Evolutionary conservation across 257 asterid genomes (phyloP).

Genomic region (Craterostigma plantagineum): DNA sequence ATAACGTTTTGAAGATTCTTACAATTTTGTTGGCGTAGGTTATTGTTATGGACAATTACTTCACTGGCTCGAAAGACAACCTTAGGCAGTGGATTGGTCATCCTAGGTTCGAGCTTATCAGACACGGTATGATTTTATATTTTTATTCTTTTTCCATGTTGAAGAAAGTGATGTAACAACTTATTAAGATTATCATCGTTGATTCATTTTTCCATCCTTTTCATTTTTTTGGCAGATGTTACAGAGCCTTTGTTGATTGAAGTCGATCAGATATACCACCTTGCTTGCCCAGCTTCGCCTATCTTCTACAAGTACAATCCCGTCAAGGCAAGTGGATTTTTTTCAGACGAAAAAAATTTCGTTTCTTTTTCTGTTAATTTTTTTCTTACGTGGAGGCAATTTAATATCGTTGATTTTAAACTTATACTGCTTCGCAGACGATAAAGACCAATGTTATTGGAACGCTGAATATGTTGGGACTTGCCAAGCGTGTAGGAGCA

Average conservation of each 20-base stretch:
- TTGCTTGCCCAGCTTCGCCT: slow-evolving; percentile 99
- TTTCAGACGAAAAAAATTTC: background rate
- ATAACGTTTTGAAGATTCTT: too few relatives aligned
- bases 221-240: slow-evolving; percentile 24
- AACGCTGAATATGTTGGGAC: slow-evolving; percentile 60
- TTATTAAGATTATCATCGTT: background rate
- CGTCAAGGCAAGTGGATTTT: slow-evolving; percentile 34
- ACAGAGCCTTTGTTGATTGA: slow-evolving; percentile 43
- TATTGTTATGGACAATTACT: slow-evolving; percentile 50
- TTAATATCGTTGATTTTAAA: background rate
- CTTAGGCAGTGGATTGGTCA: slow-evolving; percentile 53
- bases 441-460: slow-evolving; percentile 64
- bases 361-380: background rate
- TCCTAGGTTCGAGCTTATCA: slow-evolving; percentile 63
- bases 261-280: slow-evolving; percentile 90
- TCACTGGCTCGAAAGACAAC: slow-evolving; percentile 65
- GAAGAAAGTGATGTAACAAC: background rate
- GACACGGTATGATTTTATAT: slow-evolving; percentile 67
- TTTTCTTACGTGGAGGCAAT: background rate
- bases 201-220: background rate
- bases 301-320: slow-evolving; percentile 84
- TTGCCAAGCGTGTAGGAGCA: slow-evolving; percentile 71
- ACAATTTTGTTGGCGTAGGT: slow-evolving; percentile 19
- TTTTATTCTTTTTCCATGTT: too few relatives aligned
- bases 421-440: slow-evolving; percentile 23